A percentile compares a stretch with the other conserved stretches of the same genome.
phyloP scores from a whole-genome alignment of 2,329 filamentous ascomycete species.

The Xylariaceae sp. region DNA sequence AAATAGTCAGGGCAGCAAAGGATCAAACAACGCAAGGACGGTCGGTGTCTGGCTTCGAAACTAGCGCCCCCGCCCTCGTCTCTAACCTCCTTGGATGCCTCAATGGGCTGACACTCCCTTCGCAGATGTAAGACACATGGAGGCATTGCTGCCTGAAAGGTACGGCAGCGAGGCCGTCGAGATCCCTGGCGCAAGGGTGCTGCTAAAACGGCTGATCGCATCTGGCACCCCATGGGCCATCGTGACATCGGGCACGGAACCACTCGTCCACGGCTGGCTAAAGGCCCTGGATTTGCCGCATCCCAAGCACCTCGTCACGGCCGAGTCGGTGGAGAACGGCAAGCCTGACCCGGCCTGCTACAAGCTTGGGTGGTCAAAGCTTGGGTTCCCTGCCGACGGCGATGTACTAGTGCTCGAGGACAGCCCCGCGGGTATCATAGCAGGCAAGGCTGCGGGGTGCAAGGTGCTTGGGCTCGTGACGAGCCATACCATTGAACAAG shows the following conservation, averaged over 20 bases:
- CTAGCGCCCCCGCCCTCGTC: conserved; percentile 3
- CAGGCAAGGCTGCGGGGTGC: conserved; percentile 83
- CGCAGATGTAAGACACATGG: conserved; percentile 72
- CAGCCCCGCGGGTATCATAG: conserved; percentile 76
- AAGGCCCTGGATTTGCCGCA: conserved; percentile 59
- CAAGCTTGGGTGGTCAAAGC: conserved; percentile 58
- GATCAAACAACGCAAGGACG: conserved; percentile 6
- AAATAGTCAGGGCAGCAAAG: conserved; percentile 4
- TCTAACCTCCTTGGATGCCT: conserved; percentile 9
- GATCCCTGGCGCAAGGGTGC: conserved; percentile 73
- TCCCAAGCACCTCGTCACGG: conserved; percentile 65
- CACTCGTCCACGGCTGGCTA: conserved; percentile 69
- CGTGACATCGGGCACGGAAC: conserved; percentile 68
- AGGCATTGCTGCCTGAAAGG: conserved; percentile 70
- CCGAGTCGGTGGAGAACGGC: conserved; percentile 69
- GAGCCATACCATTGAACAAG: conserved; percentile 70
- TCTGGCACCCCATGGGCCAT: conserved; percentile 75
- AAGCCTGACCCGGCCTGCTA: conserved; percentile 79
- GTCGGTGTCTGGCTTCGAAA: conserved; percentile 1
- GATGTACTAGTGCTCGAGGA: conserved; percentile 79
- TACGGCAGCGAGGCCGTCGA: conserved; percentile 77
- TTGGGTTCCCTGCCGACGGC: conserved; percentile 48
- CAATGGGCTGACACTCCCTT: conserved; percentile 13
- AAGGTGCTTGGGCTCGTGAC: conserved; percentile 80
- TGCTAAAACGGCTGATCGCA: conserved; percentile 64